Conservation (phyloP, 768 basidiomycete genomes). For the Psilocybe cyanescens region DNA sequence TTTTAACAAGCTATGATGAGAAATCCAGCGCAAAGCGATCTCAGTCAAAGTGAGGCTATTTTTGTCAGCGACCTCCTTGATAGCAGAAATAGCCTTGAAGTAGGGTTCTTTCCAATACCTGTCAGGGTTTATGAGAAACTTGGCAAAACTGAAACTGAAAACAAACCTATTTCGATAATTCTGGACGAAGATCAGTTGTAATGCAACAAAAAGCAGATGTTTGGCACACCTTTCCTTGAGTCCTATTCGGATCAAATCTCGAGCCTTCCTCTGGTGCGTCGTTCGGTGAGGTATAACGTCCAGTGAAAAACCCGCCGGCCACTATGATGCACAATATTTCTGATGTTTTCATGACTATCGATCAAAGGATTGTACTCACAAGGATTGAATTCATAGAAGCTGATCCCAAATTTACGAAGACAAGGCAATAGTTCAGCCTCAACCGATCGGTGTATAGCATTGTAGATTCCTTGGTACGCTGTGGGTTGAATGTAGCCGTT, state of each 20-base stretch:
- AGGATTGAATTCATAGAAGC: constrained; percentile 61
- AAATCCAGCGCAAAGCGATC: constrained; percentile 62
- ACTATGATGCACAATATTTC: constrained; percentile 34
- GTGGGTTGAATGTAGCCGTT: constrained; percentile 59
- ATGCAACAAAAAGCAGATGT: background rate
- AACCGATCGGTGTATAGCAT: constrained; percentile 42
- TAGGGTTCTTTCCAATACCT: constrained; percentile 60
- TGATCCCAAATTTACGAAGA: constrained; percentile 59
- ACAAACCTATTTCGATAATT: constrained; percentile 42
- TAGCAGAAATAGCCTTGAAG: constrained; percentile 50
- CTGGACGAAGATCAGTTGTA: constrained; percentile 14
- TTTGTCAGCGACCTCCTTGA: constrained; percentile 45
- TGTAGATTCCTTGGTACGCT: constrained; percentile 55
- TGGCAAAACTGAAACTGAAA: background rate
- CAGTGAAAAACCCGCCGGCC: constrained; percentile 64
- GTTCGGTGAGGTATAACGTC: constrained; percentile 46
- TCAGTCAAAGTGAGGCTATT: constrained; percentile 48
- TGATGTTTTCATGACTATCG: background rate
- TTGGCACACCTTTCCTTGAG: constrained; percentile 20
- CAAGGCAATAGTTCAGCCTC: constrained; percentile 56
- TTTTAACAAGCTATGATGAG: constrained; percentile 55
- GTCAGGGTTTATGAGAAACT: background rate
- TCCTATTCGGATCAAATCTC: constrained; percentile 52
- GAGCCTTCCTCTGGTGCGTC: constrained; percentile 52
- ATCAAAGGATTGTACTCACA: constrained; percentile 33